These are phyloP conservation scores for Amphirosellinia nigrospora DNA, from an alignment of 495 filamentous ascomycete species.

Conservation along the genomic window DNA sequence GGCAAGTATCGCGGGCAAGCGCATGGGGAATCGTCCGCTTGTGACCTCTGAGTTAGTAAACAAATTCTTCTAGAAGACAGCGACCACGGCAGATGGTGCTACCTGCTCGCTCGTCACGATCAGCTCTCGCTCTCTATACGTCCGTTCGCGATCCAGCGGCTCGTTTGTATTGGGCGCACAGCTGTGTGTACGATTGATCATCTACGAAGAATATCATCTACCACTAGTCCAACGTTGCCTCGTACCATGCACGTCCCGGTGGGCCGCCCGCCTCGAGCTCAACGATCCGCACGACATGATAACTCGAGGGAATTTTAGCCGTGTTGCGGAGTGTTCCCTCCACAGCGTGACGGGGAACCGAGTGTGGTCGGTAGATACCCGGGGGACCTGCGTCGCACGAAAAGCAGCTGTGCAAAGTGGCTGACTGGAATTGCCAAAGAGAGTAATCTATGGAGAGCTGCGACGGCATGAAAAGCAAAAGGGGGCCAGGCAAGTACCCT, in stretches of 20 bases:
- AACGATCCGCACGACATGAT: neutral
- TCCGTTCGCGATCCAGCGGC: neutral
- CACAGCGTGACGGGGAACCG: conserved; percentile 8
- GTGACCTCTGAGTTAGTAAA: neutral
- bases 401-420: neutral
- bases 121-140: neutral
- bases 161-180: neutral
- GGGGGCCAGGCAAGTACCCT: neutral
- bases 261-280: neutral
- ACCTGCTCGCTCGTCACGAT: neutral
- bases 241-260: neutral
- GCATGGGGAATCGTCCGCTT: conserved; percentile 4
- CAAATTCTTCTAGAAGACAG: conserved; percentile 15
- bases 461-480: neutral
- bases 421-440: neutral
- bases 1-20: neutral
- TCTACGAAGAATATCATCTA: neutral
- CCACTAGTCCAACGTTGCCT: neutral
- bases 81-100: neutral
- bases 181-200: neutral
- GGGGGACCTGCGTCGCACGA: neutral
- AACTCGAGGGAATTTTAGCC: neutral
- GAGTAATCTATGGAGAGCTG: neutral
- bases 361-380: neutral
- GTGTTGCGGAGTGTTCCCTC: neutral